Conservation (phyloP, 2,329 filamentous ascomycete species). For the Microdochium trichocladiopsis region DNA sequence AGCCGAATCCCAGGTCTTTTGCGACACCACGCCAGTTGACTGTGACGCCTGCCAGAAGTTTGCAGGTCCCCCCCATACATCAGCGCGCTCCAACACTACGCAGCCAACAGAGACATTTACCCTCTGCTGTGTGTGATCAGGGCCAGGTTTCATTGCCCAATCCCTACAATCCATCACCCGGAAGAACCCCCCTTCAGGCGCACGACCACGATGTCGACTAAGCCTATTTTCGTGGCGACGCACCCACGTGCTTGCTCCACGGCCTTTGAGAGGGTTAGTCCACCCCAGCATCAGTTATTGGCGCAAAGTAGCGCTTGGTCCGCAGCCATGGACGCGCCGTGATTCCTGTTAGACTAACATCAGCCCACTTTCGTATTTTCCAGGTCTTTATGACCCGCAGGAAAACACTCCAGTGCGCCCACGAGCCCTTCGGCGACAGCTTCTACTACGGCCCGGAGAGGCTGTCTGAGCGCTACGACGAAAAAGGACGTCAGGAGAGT, state of each 20-base stretch:
- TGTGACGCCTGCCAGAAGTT: constrained; percentile 5
- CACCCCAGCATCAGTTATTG: constrained; percentile 2
- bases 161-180: neutral
- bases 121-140: neutral
- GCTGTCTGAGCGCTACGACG: constrained; percentile 72
- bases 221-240: constrained; percentile 85
- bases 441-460: constrained; percentile 95
- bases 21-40: constrained; percentile 10
- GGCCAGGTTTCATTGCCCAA: neutral
- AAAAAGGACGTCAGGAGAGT: constrained; percentile 44
- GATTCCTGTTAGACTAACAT: neutral
- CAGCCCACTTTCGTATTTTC: constrained; percentile 7
- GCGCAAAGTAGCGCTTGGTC: neutral
- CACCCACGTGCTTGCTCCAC: constrained; percentile 95
- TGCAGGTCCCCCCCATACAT: neutral
- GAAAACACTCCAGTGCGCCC: constrained; percentile 73
- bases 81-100: neutral
- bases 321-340: neutral
- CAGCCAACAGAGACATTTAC: neutral
- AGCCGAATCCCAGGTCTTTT: constrained; percentile 3
- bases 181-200: too few relatives aligned
- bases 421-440: constrained; percentile 95
- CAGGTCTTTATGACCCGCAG: constrained; percentile 95
- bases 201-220: constrained; percentile 55
- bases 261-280: constrained; percentile 83